Base-by-base conservation (phyloP, 2,329 filamentous ascomycete genomes). In the Byssothecium circinans region DNA sequence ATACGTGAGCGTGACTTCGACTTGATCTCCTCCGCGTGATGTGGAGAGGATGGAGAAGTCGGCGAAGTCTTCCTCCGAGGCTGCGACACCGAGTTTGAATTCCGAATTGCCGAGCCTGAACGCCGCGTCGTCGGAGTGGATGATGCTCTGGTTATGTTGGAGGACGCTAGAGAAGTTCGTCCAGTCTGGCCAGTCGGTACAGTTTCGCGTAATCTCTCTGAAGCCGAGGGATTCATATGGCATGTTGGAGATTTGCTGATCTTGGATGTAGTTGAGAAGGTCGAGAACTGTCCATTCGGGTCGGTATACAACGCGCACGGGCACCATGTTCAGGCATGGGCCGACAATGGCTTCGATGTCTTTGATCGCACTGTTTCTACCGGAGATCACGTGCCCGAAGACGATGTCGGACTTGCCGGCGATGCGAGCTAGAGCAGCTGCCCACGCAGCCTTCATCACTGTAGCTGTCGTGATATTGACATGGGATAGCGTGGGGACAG, bases 391-490 rank as follows among this genome's bases (percentile, higher is more conserved):
- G 44, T 74, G 68, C 1, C 74, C 73, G 29, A 76, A 76, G 11
- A 75, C 67, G 33, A 75, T 61, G 47, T 76, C 75, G 1, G 57
- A 49, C 18, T 58, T 65, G n/a, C 65, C 60, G 0, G 74, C 67
- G 19, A 68, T 45, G 8, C 67, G 64, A 3, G 72, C 69, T 4
- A 78, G 57, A 10, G 72, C 70, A 1, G 63, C 54, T 0, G 75
- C 68, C 75, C 75, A 78, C 0, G 75, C 74, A n/a, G 72, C 73
- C 45, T 77, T 77, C 55, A 77, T 60, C 17, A 77, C 44, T 1
- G 74, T 76, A 7, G 75, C 74, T 8, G 61, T 61, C 8, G 72
- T 74, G 41, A 73, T 68, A 53, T 68, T 65, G 50, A 62, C 41
- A 17, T 59, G 52, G 3, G 59, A 57, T 17, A 65, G 38, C 12